Evolutionary conservation across 148 eudicot genomes (phyloP).

Genomic region (Chenopodium album): DNA sequence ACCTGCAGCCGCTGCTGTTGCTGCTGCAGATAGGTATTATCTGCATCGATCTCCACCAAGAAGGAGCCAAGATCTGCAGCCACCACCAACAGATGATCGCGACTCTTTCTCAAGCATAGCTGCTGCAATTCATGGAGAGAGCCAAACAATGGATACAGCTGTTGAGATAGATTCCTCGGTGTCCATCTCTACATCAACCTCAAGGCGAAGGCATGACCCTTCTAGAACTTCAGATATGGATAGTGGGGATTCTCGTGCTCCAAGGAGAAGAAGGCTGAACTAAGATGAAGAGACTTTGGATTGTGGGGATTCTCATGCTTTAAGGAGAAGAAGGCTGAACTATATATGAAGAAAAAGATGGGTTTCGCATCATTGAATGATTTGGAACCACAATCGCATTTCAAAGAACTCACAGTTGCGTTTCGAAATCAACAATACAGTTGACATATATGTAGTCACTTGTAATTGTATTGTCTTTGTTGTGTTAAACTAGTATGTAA

Average conservation of each 20-base stretch:
- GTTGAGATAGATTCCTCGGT: constrained; percentile 87
- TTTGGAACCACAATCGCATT: too few species aligned
- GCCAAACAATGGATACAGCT: constrained; percentile 77
- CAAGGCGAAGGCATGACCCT: constrained; percentile 59
- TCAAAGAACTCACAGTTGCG: background rate
- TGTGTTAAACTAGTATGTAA: constrained; percentile 8
- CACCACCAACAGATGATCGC: constrained; percentile 66
- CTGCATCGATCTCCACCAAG: constrained; percentile 44
- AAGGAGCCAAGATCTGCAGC: constrained; percentile 49
- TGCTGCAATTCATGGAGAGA: constrained; percentile 87
- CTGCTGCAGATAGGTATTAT: constrained; percentile 46
- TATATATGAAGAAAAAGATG: constrained; percentile 27
- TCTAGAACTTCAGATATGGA: constrained; percentile 76
- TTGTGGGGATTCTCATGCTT: constrained; percentile 86
- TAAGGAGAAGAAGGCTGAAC: constrained; percentile 77
- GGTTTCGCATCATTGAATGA: background rate
- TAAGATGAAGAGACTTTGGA: constrained; percentile 44
- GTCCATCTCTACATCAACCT: constrained; percentile 77
- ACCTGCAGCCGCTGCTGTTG: constrained; percentile 31
- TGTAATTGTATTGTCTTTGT: constrained; percentile 27
- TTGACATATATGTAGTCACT: constrained; percentile 25
- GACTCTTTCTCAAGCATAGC: constrained; percentile 96
- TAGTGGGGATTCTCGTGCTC: constrained; percentile 87
- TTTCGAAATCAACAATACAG: constrained; percentile 15
- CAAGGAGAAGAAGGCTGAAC: constrained; percentile 77